phyloP scores from a whole-genome alignment of 306 rosid species.

The Boehmeria nivea region DNA sequence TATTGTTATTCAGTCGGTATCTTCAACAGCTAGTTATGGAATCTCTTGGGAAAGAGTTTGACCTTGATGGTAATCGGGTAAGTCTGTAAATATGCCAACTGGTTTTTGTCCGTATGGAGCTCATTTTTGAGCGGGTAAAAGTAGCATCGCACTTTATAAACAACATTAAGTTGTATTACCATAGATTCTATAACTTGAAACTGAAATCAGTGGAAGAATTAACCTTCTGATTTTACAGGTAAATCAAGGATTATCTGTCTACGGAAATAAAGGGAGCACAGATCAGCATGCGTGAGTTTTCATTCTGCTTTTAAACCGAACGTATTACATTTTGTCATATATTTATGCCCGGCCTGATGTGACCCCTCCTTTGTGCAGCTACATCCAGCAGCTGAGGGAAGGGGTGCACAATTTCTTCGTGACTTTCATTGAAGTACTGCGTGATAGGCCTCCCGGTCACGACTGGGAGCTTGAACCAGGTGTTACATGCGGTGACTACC shows the following conservation, averaged over 20 bases:
- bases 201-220: conserved; percentile 4
- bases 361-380: too few species aligned
- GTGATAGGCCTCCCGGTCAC: conserved; percentile 99
- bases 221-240: conserved; percentile 42
- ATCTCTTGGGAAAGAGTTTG: conserved; percentile 97
- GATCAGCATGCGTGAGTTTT: conserved; percentile 93
- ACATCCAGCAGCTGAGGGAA: conserved; percentile 94
- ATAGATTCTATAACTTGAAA: neutral
- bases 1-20: conserved; percentile 86
- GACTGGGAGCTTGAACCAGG: conserved; percentile 99
- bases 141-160: too few species aligned
- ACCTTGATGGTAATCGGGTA: conserved; percentile 97
- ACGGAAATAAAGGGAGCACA: conserved; percentile 94
- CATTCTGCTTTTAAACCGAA: conserved; percentile 6
- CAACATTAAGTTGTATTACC: neutral
- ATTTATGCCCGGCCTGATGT: neutral
- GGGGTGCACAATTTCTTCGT: conserved; percentile 94
- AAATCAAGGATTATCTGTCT: conserved; percentile 85
- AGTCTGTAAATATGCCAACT: conserved; percentile 14
- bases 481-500: conserved; percentile 96
- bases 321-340: neutral
- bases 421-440: conserved; percentile 91
- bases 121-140: conserved; percentile 5
- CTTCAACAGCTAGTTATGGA: conserved; percentile 99
- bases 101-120: neutral